These are phyloP conservation scores for Blepharisma undulans DNA, from an alignment of 169 alveolate species.

Conservation along the genomic window DNA sequence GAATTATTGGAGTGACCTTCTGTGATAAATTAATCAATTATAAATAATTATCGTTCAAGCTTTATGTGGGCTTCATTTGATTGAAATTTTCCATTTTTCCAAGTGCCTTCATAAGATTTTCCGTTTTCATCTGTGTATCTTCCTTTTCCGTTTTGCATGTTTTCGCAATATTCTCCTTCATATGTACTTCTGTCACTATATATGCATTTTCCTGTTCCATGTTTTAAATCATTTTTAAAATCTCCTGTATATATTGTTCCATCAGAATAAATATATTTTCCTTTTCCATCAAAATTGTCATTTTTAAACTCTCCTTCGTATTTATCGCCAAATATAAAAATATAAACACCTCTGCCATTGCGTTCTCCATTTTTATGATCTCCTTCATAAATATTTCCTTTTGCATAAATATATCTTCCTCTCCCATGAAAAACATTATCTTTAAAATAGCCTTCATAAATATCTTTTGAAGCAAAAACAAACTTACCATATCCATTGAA, in stretches of 20 bases:
- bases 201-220: constrained; percentile 55
- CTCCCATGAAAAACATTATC: constrained; percentile 54
- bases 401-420: constrained; percentile 47
- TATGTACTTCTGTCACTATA: constrained; percentile 60
- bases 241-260: constrained; percentile 84
- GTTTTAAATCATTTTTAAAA: constrained; percentile 70
- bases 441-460: constrained; percentile 48
- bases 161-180: constrained; percentile 47
- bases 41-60: background rate
- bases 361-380: constrained; percentile 45
- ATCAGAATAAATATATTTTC: constrained; percentile 77
- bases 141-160: constrained; percentile 59
- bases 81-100: constrained; percentile 53
- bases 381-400: constrained; percentile 57
- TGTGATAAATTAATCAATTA: background rate
- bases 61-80: background rate
- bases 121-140: constrained; percentile 54
- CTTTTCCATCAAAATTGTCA: constrained; percentile 83
- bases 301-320: constrained; percentile 87
- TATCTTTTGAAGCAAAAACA: background rate
- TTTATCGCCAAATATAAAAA: background rate
- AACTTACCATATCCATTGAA: constrained; percentile 39
- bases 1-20: background rate
- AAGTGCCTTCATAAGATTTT: constrained; percentile 54
- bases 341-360: constrained; percentile 49